Base-by-base conservation (phyloP, 495 filamentous ascomycete species). In the Penicillium verhagenii region DNA sequence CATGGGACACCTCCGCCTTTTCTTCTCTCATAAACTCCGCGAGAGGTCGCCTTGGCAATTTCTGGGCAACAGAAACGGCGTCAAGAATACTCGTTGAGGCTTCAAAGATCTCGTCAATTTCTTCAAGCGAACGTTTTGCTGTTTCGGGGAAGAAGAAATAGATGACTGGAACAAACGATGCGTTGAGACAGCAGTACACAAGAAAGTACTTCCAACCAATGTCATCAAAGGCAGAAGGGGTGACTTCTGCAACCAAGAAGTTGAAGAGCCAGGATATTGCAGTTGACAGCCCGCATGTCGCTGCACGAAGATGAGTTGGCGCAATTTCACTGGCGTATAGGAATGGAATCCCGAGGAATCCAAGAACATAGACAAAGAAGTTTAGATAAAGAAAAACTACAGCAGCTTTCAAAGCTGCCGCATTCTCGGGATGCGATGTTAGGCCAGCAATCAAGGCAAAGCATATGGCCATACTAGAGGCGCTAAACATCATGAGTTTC, bases 281-380 rank as follows among this genome's bases (percentile, higher is more conserved):
- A 14, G 59, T 65, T 3, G 65, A 58, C 25, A 67, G 25, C 3
- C 64, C 59, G 20, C 50, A 48, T 11, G 52, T 60, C 25, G 60
- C 53, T 3, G 56, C 65, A 7, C 70, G 62, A 46, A 62, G 63
- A 25, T 46, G 25, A 9, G 52, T 50, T 10, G 65, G 57, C 40
- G 60, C 70, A 61, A 72, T 64, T 48, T 73, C 69, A 3, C 67
- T 44, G 3, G 65, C 63, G 40, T 70, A 72, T 11, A 80, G 63
- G 61, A 77, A 82, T 14, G 76, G 77, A 50, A 75, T 70, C 7
- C 78, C 78, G 1, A 80, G 59, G 68, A 75, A 82, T 0, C 78
- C 79, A 38, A 75, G 59, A 16, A 76, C 72, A 50, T 78, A 76
- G 66, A 80, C 78, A 21, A 67, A 70, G 50, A 73, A 74, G 67